Base-by-base conservation (phyloP, 23 red algal genomes). In the Cyanidium caldarium region DNA sequence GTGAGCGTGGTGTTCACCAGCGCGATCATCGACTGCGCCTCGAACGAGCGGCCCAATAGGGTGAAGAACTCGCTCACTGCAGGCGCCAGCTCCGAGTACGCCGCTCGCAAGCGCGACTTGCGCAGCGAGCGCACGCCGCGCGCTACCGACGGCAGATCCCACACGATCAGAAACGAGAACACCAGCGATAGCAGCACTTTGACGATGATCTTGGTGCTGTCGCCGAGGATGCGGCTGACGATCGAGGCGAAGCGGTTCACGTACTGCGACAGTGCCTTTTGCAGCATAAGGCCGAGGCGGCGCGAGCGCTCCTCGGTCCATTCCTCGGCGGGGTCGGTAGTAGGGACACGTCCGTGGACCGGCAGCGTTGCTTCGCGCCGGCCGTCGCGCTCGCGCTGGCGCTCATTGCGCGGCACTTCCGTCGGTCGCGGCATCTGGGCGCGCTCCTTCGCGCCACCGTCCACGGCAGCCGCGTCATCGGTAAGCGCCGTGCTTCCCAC, bases 21-120 rank as follows among this genome's bases (percentile, higher is more conserved):
- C 5, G 90, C 90, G 58, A 95, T 95, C n/a, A 95, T 86, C 14
- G 75, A 74, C 75, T 95, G 90, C 28, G 90, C 90, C 57, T 95
- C 90, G 58, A 95, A 95, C 20, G 78, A 75, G 44, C 86, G 86
- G 36, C 90, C 90, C 2, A 95, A 67, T 25, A 95, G 80, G 43
- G 51, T 80, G 31, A 68, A 73, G 76, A 95, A 87, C 37, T 95
- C 80, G 30, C 67, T 45, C 26, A 95, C 37, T 12, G 73, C 67
- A 25, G 90, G 90, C 14, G 83, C 83, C 40, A 95, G 57, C 70
- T 95, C 90, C 46, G 77, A 65, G 43, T 87, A 95, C 7, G 70
- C 78, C 14, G 68, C 75, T 2, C 73, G 69, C 38, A 87, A 26
- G 35, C 85, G 80, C 65, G 78, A 83, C 23, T 67, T 39, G 38